A percentile compares a stretch with the other conserved stretches of the same genome.
Conservation (phyloP, 2,329 filamentous ascomycete genomes). For the Cercospora berteroae region DNA sequence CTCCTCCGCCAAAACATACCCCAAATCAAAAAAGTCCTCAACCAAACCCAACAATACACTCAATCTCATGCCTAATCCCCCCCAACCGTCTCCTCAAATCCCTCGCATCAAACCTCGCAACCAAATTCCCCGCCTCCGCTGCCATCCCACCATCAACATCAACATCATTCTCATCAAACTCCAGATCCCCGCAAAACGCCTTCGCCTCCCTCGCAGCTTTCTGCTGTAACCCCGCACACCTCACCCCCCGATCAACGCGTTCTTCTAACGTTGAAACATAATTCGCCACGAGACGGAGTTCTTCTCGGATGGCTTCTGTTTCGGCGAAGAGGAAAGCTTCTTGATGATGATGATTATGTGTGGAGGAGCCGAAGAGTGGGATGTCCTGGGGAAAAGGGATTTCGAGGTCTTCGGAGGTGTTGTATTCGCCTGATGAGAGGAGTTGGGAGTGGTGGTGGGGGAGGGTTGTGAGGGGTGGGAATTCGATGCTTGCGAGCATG, state of each 20-base stretch:
- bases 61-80: slow-evolving; percentile 14
- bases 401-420: neutral
- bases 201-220: slow-evolving; percentile 4
- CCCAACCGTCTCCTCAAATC: slow-evolving; percentile 12
- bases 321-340: slow-evolving; percentile 16
- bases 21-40: neutral
- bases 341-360: too few species aligned
- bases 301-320: slow-evolving; percentile 17
- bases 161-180: neutral
- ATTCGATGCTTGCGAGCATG: neutral
- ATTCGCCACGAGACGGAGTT: slow-evolving; percentile 15
- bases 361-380: neutral
- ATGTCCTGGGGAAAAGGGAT: neutral
- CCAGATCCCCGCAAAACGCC: neutral
- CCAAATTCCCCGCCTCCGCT: slow-evolving; percentile 4
- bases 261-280: slow-evolving; percentile 17
- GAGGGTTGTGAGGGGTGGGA: neutral
- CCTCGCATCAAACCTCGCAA: slow-evolving; percentile 6
- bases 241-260: slow-evolving; percentile 2
- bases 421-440: neutral
- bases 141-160: neutral
- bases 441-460: neutral
- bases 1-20: neutral
- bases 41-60: slow-evolving; percentile 14
- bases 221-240: neutral